These are phyloP conservation scores for Stagonosporopsis chrysanthemi DNA, from an alignment of 2,329 filamentous ascomycete species.

Conservation along the genomic window DNA sequence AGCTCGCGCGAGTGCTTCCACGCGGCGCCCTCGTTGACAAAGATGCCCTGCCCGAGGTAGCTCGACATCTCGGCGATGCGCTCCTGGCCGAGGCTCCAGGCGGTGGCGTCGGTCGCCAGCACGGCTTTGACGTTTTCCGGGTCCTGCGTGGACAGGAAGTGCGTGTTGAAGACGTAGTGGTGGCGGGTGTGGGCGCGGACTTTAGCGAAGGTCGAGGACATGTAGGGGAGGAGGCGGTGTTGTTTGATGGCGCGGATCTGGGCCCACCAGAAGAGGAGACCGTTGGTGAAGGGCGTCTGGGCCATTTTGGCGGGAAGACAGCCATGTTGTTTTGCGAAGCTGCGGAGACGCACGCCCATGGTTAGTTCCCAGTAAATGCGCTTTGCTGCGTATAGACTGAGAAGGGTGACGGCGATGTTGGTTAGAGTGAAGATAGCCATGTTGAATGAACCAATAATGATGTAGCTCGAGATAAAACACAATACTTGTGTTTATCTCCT, in stretches of 20 bases:
- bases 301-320: constrained; percentile 55
- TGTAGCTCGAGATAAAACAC: no score
- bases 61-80: constrained; percentile 21
- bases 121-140: constrained; percentile 38
- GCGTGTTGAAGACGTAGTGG: constrained; percentile 15
- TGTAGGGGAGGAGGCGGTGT: constrained; percentile 19
- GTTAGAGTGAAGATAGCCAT: constrained; percentile 29
- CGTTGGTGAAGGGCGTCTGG: constrained; percentile 41
- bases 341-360: constrained; percentile 40
- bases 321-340: constrained; percentile 50
- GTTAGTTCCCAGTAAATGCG: constrained; percentile 40
- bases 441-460: neutral
- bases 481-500: neutral
- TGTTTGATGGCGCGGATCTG: constrained; percentile 48
- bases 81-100: constrained; percentile 28
- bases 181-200: constrained; percentile 22
- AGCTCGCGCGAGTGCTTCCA: constrained; percentile 42
- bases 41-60: constrained; percentile 36
- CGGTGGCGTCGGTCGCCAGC: constrained; percentile 28
- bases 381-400: constrained; percentile 20
- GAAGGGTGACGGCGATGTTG: constrained; percentile 20
- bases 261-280: constrained; percentile 55
- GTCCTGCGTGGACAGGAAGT: constrained; percentile 29
- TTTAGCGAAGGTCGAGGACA: constrained; percentile 4
- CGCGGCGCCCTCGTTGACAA: constrained; percentile 33